A percentile compares a stretch with the other conserved stretches of the same genome.
Conservation (phyloP, 495 filamentous ascomycete species). For the Annulohypoxylon nitens region DNA sequence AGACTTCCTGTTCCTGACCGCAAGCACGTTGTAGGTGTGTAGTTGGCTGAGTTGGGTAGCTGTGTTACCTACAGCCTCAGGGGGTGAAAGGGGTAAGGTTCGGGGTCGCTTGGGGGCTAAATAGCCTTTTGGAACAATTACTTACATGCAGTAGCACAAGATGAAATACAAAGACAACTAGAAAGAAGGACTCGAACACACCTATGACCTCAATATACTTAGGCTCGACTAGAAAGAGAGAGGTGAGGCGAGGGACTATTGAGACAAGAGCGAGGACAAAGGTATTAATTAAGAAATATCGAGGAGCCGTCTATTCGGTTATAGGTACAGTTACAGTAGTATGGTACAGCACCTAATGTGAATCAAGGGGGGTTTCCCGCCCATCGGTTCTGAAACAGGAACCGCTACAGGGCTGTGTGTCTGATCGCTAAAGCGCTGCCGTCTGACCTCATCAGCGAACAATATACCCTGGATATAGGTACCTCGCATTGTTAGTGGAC, state of each 20-base stretch:
- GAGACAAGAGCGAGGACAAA: neutral
- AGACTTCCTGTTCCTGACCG: constrained; percentile 40
- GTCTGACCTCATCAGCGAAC: constrained; percentile 31
- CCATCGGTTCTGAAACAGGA: constrained; percentile 39
- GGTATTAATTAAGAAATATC: constrained; percentile 17
- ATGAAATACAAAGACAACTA: neutral
- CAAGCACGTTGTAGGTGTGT: constrained; percentile 21
- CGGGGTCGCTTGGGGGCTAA: constrained; percentile 8
- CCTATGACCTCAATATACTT: constrained; percentile 8
- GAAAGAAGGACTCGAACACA: neutral
- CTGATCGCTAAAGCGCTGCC: constrained; percentile 37
- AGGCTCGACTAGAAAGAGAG: neutral
- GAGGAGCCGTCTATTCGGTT: constrained; percentile 2
- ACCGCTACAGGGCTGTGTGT: constrained; percentile 30
- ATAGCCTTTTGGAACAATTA: neutral
- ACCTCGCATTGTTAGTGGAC: constrained; percentile 21
- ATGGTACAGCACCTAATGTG: constrained; percentile 17
- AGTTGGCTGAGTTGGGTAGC: neutral
- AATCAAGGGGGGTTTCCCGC: constrained; percentile 23
- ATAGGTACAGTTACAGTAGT: constrained; percentile 3
- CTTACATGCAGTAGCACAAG: neutral
- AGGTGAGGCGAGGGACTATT: constrained; percentile 10
- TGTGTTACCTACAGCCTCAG: constrained; percentile 23
- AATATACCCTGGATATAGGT: constrained; percentile 7
- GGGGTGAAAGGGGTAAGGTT: constrained; percentile 20